A percentile compares a stretch with the other conserved stretches of the same genome.
Evolutionary conservation across 257 asterid genomes (phyloP).

Genomic region (Linaria vulgaris): DNA sequence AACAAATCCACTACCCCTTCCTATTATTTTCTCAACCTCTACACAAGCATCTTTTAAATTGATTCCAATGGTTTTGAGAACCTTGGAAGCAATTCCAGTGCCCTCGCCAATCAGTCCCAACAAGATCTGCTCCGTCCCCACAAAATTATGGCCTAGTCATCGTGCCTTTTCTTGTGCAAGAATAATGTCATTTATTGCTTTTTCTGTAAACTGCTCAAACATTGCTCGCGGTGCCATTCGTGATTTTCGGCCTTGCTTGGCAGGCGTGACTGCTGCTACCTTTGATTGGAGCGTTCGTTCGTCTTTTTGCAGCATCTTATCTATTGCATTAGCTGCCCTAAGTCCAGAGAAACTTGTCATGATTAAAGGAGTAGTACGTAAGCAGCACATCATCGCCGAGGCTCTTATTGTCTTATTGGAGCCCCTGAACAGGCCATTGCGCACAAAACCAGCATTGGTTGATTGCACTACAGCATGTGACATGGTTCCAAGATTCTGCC

Average conservation of each 20-base stretch:
- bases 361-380: conserved; percentile 37
- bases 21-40: conserved; percentile 96
- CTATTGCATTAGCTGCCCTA: conserved; percentile 73
- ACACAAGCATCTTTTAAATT: conserved; percentile 98
- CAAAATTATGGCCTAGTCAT: conserved; percentile 92
- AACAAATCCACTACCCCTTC: conserved; percentile 97
- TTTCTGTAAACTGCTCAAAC: conserved; percentile 98
- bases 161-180: conserved; percentile 99
- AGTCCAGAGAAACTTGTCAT: conserved; percentile 64
- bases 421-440: conserved; percentile 48
- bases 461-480: conserved; percentile 72
- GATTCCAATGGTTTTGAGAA: conserved; percentile 93
- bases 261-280: conserved; percentile 50
- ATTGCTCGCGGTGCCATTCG: conserved; percentile 72
- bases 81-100: conserved; percentile 99
- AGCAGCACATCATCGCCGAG: conserved; percentile 52
- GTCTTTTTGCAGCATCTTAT: conserved; percentile 41
- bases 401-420: conserved; percentile 47
- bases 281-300: conserved; percentile 62
- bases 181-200: conserved; percentile 94
- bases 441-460: conserved; percentile 53
- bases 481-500: conserved; percentile 58
- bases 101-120: conserved; percentile 98
- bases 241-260: conserved; percentile 45
- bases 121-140: conserved; percentile 94